Base-by-base conservation (phyloP, 257 asterid genomes). In the Echium plantagineum region DNA sequence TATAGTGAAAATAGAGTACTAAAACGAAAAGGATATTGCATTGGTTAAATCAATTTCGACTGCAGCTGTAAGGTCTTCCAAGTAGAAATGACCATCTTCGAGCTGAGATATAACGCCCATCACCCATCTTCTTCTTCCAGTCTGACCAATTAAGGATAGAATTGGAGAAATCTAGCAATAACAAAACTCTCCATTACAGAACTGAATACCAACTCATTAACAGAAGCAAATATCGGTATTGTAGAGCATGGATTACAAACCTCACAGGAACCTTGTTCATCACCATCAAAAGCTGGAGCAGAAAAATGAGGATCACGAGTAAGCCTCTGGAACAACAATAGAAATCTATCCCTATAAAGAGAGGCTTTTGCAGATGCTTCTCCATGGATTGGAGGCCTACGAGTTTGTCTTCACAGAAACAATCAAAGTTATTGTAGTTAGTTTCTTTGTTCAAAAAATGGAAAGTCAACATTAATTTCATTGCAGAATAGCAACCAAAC, bases 21-120 rank as follows among this genome's bases (percentile, higher is more conserved):
- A 15, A 15, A 24, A 42, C 2, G 49, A 42, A 74, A 78, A 89
- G 98, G 98, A 89, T 93, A 93, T 93, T 86, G 99, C 94, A 83
- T 76, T 78, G 31, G 94, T 77, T 68, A 89, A 79, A 78, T 93
- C 87, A 67, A 86, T 82, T 83, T 93, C 95, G 17, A 93, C 97
- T 63, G 87, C 87, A 46, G 97, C 95, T 48, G 89, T 78, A 66
- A 93, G 78, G 82, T 93, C 99, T 83, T 93, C 99, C 85, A 93
- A 84, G 85, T 78, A 89, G 78, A 93, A 93, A 76, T 93, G 99
- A 35, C 94, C 96, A 78, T 93, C 99, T 75, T 93, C 99, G 77
- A 93, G 72, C 82, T 93, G 99, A 71, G 95, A 89, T 78, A 93
- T 93, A 58, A 93, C 78, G 38, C 99, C 97, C 96, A 93, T 84